Base-by-base conservation (phyloP, 306 rosid genomes). In the Quercus alba region DNA sequence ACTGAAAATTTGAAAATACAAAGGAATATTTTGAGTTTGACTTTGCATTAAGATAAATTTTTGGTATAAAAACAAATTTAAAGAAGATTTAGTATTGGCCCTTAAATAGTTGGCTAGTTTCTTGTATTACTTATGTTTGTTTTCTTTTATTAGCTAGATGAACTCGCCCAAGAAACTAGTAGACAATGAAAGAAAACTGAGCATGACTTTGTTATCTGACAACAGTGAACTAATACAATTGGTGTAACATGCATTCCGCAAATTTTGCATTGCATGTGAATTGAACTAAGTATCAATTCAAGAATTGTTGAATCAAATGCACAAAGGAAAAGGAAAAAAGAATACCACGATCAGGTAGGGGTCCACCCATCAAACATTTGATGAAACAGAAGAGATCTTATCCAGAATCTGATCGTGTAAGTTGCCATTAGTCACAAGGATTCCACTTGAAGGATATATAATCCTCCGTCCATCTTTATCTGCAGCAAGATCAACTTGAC, bases 401-500 rank as follows among this genome's bases (percentile, higher is more conserved):
- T 85, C 83, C 75, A 92, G 77, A 75, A 94, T 83, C 62, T 79
- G 86, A 59, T 87, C 11, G 51, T 91, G 98, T 56, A 93, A 72
- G 72, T 21, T 83, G 81, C 89, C 84, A 70, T 93, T 93, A 56
- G 91, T 82, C 71, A 81, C 91, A 77, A 93, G 93, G 82, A 94
- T 78, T 26, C 98, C 98, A 5, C 89, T 92, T 0, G 87, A 78
- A 20, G 97, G 97, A 51, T 73, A 89, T 81, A 94, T 86, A 85
- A 73, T 78, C 86, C 97, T 77, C 83, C 97, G 80, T 20, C 89
- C 87, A 66, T 3, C 70, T 87, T 84, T 66, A 84, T 94, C 97
- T 6, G 87, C 97, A 13, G 95, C 89, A 38, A 94, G 90, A 83
- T 92, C 91, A 75, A 94, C 75, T 35, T 87, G 88, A 15, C 77